A percentile compares a stretch with the other conserved stretches of the same genome.
These are phyloP conservation scores for Plasmodium berghei DNA, from an alignment of 169 alveolate species.

Conservation along the genomic window DNA sequence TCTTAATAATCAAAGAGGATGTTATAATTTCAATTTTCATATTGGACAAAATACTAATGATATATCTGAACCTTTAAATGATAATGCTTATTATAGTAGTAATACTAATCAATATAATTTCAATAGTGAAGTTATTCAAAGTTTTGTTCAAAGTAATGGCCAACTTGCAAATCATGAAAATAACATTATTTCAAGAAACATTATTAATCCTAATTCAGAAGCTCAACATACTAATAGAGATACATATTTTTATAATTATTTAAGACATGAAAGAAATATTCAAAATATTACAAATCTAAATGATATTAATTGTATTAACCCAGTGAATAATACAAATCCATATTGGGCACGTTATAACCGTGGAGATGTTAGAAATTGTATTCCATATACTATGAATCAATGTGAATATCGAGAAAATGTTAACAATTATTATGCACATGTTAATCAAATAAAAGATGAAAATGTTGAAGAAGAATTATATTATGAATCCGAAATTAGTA, in stretches of 20 bases:
- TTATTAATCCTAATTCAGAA: not conserved
- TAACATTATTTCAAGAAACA: not conserved
- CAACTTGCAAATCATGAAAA: constrained; percentile 1
- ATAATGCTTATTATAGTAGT: too few species aligned
- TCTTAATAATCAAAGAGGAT: too few species aligned
- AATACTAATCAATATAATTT: not conserved
- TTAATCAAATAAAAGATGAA: too few species aligned
- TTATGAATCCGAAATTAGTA: too few species aligned
- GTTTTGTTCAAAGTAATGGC: constrained; percentile 1
- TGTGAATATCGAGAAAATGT: too few species aligned
- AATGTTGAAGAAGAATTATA: too few species aligned
- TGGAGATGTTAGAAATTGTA: constrained; percentile 7
- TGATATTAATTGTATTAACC: not conserved
- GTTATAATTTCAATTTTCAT: too few species aligned
- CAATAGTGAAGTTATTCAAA: not conserved
- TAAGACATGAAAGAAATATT: constrained; percentile 12
- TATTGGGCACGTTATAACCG: not conserved
- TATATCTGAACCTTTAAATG: too few species aligned
- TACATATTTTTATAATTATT: constrained; percentile 51
- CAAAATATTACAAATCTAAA: constrained; percentile 11
- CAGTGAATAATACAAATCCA: not conserved
- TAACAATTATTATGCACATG: not conserved
- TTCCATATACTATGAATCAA: not conserved
- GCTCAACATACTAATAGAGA: constrained; percentile 6
- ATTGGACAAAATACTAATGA: too few species aligned